phyloP scores from a whole-genome alignment of 148 eudicot species.

The Chenopodium quinoa region DNA sequence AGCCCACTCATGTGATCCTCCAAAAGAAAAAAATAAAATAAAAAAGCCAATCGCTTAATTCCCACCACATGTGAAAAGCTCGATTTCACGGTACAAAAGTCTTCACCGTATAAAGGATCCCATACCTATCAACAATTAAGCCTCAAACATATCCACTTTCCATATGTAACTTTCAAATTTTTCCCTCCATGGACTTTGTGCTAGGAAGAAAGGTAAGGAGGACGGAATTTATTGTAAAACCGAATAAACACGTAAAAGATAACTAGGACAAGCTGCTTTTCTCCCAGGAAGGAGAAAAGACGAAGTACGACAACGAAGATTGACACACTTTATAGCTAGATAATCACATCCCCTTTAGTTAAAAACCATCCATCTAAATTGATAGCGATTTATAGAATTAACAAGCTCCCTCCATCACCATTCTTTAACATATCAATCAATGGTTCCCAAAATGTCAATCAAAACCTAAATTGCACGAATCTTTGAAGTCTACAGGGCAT shows the following conservation, averaged over 20 bases:
- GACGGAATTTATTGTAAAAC: constrained; percentile 11
- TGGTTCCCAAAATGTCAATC: background rate
- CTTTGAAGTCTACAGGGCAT: background rate
- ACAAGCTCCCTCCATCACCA: constrained; percentile 10
- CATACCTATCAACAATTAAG: constrained; percentile 10
- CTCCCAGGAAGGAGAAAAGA: constrained; percentile 5
- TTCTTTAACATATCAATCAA: background rate
- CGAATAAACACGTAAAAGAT: constrained; percentile 8
- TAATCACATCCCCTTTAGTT: constrained; percentile 8
- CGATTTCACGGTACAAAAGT: constrained; percentile 3
- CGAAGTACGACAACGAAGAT: background rate
- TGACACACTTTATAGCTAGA: constrained; percentile 4
- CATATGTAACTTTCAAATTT: constrained; percentile 23
- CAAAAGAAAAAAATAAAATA: background rate
- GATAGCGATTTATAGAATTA: background rate
- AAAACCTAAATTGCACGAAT: background rate
- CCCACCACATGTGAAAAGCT: constrained; percentile 21
- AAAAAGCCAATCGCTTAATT: constrained; percentile 8
- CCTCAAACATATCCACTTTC: constrained; percentile 21
- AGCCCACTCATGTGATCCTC: constrained; percentile 32
- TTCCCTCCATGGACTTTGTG: constrained; percentile 19
- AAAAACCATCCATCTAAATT: constrained; percentile 13
- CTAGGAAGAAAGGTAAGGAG: background rate
- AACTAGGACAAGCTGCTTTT: constrained; percentile 1
- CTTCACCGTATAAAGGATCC: background rate